These are phyloP conservation scores for Penicillium carneum DNA, from an alignment of 2,329 filamentous ascomycete species.

Conservation along the genomic window DNA sequence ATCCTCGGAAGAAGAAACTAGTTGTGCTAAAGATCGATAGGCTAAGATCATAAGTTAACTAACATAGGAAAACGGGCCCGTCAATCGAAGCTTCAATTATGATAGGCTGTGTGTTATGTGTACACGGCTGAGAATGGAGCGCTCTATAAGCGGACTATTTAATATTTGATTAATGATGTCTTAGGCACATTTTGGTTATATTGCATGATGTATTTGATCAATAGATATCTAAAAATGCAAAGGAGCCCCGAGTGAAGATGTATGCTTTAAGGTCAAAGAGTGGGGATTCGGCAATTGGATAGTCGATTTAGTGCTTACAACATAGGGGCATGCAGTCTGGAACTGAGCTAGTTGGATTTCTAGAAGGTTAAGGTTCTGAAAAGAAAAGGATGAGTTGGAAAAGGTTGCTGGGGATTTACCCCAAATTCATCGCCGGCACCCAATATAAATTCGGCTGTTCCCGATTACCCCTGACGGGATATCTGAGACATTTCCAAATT, in stretches of 20 bases:
- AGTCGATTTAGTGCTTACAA: no score
- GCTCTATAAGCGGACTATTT: neutral
- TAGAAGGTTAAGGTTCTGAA: no score
- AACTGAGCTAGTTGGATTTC: neutral
- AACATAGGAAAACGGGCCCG: neutral
- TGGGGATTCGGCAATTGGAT: no score
- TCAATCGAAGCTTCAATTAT: neutral
- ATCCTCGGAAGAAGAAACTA: neutral
- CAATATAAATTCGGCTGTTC: neutral
- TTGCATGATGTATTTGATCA: neutral
- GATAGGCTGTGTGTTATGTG: neutral
- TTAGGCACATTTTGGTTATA: neutral
- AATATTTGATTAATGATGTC: no score
- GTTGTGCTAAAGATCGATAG: neutral
- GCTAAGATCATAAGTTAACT: neutral
- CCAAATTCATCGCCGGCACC: no score
- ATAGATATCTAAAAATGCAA: no score
- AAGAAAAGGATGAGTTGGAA: no score
- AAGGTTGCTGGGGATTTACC: no score
- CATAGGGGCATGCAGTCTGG: neutral
- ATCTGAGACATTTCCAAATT: neutral
- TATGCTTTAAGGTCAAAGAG: neutral
- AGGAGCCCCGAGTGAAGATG: neutral
- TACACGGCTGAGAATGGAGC: no score
- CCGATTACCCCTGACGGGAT: constrained; percentile 7